Evolutionary conservation across 768 basidiomycete species (phyloP).

Genomic region (Amanita thiersii): DNA sequence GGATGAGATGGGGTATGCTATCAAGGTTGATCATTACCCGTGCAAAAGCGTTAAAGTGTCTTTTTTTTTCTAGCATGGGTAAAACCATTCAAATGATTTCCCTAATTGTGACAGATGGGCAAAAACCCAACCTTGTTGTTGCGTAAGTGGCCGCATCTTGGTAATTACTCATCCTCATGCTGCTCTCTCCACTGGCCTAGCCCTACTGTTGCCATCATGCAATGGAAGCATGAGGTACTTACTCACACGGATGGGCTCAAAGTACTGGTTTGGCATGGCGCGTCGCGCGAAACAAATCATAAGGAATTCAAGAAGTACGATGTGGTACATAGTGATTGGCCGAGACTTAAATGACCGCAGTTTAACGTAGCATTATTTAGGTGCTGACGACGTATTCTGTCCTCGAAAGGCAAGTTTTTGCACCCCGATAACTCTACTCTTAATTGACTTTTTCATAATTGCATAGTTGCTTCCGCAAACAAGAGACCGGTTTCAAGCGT

Average conservation of each 20-base stretch:
- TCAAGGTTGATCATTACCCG: constrained; percentile 16
- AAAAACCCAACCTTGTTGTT: constrained; percentile 84
- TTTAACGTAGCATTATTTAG: constrained; percentile 21
- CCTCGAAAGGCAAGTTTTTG: constrained; percentile 47
- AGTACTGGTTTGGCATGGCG: constrained; percentile 91
- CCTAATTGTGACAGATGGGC: constrained; percentile 69
- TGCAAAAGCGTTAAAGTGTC: neutral
- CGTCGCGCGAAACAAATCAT: constrained; percentile 55
- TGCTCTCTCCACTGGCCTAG: constrained; percentile 16
- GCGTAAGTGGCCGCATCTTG: constrained; percentile 48
- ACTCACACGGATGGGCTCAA: constrained; percentile 78
- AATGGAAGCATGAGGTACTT: constrained; percentile 94
- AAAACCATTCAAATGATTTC: constrained; percentile 97
- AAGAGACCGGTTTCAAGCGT: constrained; percentile 86
- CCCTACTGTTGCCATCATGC: constrained; percentile 51
- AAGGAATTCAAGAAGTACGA: constrained; percentile 77
- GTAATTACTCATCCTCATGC: constrained; percentile 46
- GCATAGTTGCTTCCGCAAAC: constrained; percentile 78
- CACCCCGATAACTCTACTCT: neutral
- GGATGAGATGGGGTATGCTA: constrained; percentile 96
- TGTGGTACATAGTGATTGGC: constrained; percentile 47
- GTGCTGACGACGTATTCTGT: constrained; percentile 85
- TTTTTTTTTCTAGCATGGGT: constrained; percentile 55
- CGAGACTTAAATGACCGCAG: neutral
- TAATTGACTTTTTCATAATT: neutral